Conservation (phyloP, 805 yeast genomes). For the Brettanomyces nanus region DNA sequence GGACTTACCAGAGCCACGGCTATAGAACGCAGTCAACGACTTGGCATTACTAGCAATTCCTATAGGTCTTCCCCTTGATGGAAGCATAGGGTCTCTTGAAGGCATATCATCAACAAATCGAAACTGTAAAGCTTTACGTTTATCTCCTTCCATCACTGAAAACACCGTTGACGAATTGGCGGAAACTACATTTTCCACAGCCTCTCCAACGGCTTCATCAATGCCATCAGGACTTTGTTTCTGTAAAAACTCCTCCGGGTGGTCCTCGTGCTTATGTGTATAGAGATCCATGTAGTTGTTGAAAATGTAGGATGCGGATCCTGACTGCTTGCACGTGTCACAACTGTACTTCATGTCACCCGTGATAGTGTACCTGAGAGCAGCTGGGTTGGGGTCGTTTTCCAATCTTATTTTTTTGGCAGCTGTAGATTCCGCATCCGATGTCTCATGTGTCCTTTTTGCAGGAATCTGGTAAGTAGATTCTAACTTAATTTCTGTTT, state of each 20-base stretch:
- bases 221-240: too few species aligned
- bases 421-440: background rate
- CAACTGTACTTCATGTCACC: slow-evolving; percentile 1
- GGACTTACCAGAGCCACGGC: background rate
- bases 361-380: slow-evolving; percentile 1
- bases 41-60: background rate
- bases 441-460: too few species aligned
- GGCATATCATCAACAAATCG: background rate
- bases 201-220: background rate
- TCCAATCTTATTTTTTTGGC: too few species aligned
- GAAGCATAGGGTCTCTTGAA: background rate
- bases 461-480: too few species aligned
- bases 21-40: slow-evolving; percentile 1
- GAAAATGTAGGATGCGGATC: background rate
- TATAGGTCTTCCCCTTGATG: background rate
- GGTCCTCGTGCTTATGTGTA: slow-evolving; percentile 3
- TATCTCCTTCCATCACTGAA: too few species aligned
- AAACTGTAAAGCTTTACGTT: background rate
- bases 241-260: slow-evolving; percentile 5
- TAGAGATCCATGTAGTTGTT: slow-evolving; percentile 4
- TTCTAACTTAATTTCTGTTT: too few species aligned
- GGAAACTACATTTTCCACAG: background rate
- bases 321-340: background rate
- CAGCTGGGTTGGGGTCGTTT: too few species aligned
- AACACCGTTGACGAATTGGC: background rate